Evolutionary conservation across 2,329 filamentous ascomycete genomes (phyloP).

Genomic region (Colletotrichum chlorophyti): DNA sequence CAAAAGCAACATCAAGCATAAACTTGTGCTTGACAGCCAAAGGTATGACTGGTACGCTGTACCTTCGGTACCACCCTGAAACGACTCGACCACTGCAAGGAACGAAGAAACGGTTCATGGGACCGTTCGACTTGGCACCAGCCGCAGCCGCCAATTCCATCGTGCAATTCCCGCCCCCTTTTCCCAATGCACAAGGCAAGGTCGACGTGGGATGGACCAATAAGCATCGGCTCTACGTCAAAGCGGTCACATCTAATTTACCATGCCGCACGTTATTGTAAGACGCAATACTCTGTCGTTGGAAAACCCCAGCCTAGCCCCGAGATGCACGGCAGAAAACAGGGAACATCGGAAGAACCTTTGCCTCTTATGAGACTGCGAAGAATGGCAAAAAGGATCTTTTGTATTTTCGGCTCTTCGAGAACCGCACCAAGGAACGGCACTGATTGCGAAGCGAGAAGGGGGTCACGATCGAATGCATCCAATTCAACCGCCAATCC

Average conservation of each 20-base stretch:
- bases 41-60: neutral
- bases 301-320: too few relatives aligned
- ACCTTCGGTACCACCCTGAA: constrained; percentile 1
- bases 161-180: neutral
- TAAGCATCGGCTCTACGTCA: constrained; percentile 4
- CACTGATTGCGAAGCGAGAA: constrained; percentile 14
- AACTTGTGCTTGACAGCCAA: neutral
- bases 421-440: constrained; percentile 9
- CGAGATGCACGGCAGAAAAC: too few relatives aligned
- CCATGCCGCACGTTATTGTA: constrained; percentile 3
- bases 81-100: constrained; percentile 15
- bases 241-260: constrained; percentile 17
- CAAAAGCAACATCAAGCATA: too few relatives aligned
- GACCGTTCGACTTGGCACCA: constrained; percentile 14
- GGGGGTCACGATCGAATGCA: neutral
- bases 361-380: neutral
- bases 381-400: constrained; percentile 18
- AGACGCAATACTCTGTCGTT: neutral
- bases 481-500: neutral
- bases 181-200: neutral
- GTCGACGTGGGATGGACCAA: too few relatives aligned
- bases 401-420: constrained; percentile 19
- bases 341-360: neutral
- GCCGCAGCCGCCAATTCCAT: constrained; percentile 7
- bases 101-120: constrained; percentile 14